phyloP scores from a whole-genome alignment of 2,329 filamentous ascomycete genomes.

The Trichoderma polysporum region DNA sequence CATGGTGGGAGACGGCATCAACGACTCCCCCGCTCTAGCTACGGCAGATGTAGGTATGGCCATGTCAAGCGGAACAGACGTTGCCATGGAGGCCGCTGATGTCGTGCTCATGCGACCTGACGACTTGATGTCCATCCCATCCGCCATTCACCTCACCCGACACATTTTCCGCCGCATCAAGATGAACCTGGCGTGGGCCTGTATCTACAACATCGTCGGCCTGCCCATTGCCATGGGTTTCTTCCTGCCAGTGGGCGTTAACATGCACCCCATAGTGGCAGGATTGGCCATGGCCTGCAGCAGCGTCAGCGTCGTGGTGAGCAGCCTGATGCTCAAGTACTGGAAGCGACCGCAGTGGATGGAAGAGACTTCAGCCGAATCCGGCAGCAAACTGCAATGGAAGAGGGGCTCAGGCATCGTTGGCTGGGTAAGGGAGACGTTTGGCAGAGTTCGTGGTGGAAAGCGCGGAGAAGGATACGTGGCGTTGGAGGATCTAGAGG shows the following conservation, averaged over 20 bases:
- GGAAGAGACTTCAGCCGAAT: constrained; percentile 66
- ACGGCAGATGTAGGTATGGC: constrained; percentile 93
- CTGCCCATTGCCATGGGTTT: constrained; percentile 96
- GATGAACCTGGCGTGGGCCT: constrained; percentile 89
- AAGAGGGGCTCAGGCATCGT: constrained; percentile 45
- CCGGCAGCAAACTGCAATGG: constrained; percentile 49
- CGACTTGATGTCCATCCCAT: constrained; percentile 89
- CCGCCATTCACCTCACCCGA: constrained; percentile 75
- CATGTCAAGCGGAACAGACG: constrained; percentile 88
- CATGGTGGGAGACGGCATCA: constrained; percentile 99
- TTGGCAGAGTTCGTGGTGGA: constrained; percentile 38
- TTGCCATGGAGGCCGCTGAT: constrained; percentile 96
- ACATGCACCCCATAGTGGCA: constrained; percentile 90
- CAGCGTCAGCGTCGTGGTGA: constrained; percentile 85
- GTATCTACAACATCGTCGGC: constrained; percentile 86
- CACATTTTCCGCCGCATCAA: constrained; percentile 92
- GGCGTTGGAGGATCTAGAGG: constrained; percentile 54
- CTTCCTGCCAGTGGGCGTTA: constrained; percentile 84
- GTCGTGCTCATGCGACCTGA: constrained; percentile 93
- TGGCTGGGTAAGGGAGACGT: constrained; percentile 43
- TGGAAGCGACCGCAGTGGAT: constrained; percentile 88
- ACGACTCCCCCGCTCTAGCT: constrained; percentile 92
- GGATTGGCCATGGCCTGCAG: constrained; percentile 91
- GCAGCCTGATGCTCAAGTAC: constrained; percentile 78
- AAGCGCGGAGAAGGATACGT: constrained; percentile 59